Base-by-base conservation (phyloP, 169 alveolate species). In the Cyclospora cayetanensis region DNA sequence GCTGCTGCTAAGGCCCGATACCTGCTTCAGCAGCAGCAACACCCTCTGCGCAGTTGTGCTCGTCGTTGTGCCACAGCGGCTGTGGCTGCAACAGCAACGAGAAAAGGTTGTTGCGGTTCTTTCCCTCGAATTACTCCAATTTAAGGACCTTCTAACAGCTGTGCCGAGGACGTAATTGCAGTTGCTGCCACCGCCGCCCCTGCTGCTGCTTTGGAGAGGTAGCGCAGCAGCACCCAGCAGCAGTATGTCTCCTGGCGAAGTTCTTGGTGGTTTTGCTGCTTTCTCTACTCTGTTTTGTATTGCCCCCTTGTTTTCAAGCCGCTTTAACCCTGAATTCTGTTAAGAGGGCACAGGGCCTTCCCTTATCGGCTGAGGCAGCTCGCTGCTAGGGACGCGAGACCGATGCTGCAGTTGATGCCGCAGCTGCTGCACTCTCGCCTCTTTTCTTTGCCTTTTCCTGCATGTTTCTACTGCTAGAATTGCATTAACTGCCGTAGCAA, bases 201-300 rank as follows among this genome's bases (percentile, higher is more conserved):
- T 70, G 46, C 53, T 70, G 46, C 53, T 70, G 82, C 82, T 70
- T 31, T 53, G 31, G 52, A 53, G 55, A 70, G 53, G 82, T 70
- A 70, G 82, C 82, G 50, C 27, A 70, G 82, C 53, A 70, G 82
- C 82, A 70, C 82, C 46, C 82, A 70, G 82, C 82, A 37, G 82
- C 29, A 70, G 18, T 35, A 27, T 53, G n/a, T 27, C 82, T 31
- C 7, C 12, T 37, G 82, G 4, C 22, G 50, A 27, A 15, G 25
- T 46, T 46, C 82, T 70, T 37, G 82, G 7, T 15, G n/a, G 15
- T 7, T 46, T 46, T 46, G 7, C 15, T 46, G 60, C 60, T 46
- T 46, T 46, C 15, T 15, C 60, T 7, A 46, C 60, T 70, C 37
- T 70, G 82, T n/a, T 66, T 66, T 66, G 79, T 25, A 3, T 5